These are phyloP conservation scores for Arachis hypogaea DNA, from an alignment of 306 rosid species.

Conservation along the genomic window DNA sequence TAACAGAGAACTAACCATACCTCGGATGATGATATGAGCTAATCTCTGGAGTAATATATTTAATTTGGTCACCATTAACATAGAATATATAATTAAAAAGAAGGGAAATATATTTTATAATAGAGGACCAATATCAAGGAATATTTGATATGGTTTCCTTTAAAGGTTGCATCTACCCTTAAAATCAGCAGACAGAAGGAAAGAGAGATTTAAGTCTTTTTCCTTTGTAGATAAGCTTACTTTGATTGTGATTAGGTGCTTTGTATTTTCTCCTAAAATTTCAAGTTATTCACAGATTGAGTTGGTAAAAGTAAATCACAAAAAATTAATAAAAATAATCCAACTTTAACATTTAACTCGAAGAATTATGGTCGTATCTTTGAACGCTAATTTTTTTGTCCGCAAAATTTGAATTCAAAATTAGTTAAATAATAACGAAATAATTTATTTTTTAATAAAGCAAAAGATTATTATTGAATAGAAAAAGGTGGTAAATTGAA, in stretches of 20 bases:
- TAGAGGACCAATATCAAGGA: slow-evolving; percentile 39
- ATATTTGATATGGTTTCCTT: slow-evolving; percentile 42
- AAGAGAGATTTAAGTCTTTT: slow-evolving; percentile 34
- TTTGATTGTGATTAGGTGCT: slow-evolving; percentile 33
- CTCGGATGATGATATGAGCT: slow-evolving; percentile 21
- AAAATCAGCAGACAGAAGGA: slow-evolving; percentile 30
- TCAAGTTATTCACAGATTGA: slow-evolving; percentile 33
- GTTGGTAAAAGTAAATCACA: slow-evolving; percentile 19
- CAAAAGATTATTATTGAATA: not conserved
- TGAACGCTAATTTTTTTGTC: too few species aligned
- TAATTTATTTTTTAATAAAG: not conserved
- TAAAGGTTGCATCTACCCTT: slow-evolving; percentile 46
- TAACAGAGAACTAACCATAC: not conserved
- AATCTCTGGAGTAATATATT: slow-evolving; percentile 12
- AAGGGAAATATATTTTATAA: slow-evolving; percentile 7
- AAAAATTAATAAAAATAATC: not conserved
- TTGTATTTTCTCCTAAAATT: slow-evolving; percentile 27
- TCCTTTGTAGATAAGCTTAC: slow-evolving; percentile 36
- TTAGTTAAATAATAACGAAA: not conserved
- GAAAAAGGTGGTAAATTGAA: not conserved
- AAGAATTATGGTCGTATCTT: too few species aligned
- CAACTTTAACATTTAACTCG: not conserved
- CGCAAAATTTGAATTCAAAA: too few species aligned
- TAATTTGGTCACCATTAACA: slow-evolving; percentile 18
- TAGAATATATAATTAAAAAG: slow-evolving; percentile 29